phyloP scores from a whole-genome alignment of 306 rosid genomes.

The Acacia confusa region DNA sequence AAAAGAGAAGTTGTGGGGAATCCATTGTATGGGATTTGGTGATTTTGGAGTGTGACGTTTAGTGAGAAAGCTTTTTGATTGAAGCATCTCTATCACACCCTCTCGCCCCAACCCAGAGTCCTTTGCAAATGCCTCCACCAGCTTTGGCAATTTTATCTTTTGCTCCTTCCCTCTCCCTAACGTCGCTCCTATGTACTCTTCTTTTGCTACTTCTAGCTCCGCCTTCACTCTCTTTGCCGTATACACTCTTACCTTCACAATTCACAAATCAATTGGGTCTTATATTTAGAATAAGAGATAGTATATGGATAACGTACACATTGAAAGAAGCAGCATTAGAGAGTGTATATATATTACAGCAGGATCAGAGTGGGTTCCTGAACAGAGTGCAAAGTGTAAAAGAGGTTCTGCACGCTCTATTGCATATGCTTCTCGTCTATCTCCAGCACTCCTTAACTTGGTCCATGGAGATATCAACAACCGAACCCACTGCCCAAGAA shows the following conservation, averaged over 20 bases:
- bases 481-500: constrained; percentile 65
- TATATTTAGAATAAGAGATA: no score
- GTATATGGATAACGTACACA: no score
- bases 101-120: constrained; percentile 52
- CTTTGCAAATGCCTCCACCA: constrained; percentile 73
- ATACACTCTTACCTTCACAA: constrained; percentile 69
- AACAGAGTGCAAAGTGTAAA: constrained; percentile 82
- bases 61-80: constrained; percentile 43
- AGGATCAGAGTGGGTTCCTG: constrained; percentile 94
- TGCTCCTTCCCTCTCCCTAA: constrained; percentile 72
- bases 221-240: constrained; percentile 60
- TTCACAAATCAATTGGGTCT: no score
- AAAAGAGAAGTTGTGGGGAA: constrained; percentile 75
- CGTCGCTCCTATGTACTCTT: constrained; percentile 71
- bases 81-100: constrained; percentile 66
- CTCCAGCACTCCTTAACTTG: constrained; percentile 66
- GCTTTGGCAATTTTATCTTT: constrained; percentile 72
- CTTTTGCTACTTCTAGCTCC: constrained; percentile 81
- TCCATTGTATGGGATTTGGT: constrained; percentile 62
- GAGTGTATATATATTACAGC: constrained; percentile 48
- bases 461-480: constrained; percentile 61
- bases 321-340: no score
- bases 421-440: constrained; percentile 63
- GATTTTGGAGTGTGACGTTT: constrained; percentile 50
- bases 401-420: constrained; percentile 79